A percentile compares a stretch with the other conserved stretches of the same genome.
phyloP scores from a whole-genome alignment of 2,329 filamentous ascomycete species.

The Pseudogymnoascus destructans region DNA sequence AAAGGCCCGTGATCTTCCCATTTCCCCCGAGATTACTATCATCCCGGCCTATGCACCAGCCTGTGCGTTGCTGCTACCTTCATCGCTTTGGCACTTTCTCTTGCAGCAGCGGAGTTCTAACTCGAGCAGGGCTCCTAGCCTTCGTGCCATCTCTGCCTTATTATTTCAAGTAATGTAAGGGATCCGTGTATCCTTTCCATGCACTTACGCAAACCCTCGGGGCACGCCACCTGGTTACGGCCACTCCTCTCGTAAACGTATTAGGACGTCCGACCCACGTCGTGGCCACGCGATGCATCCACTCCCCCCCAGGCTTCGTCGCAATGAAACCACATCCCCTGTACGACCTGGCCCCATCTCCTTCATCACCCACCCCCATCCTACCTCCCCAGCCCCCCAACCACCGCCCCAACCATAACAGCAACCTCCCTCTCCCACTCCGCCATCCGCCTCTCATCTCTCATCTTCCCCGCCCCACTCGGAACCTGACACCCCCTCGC shows the following conservation, averaged over 20 bases:
- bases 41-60: neutral
- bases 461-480: conserved; percentile 53
- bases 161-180: neutral
- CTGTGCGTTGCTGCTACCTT: neutral
- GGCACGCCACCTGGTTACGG: neutral
- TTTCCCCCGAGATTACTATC: neutral
- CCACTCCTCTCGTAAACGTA: neutral
- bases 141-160: neutral
- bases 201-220: neutral
- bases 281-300: too few relatives aligned
- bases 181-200: neutral
- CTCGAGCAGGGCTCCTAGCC: neutral
- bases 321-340: neutral
- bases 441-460: conserved; percentile 36
- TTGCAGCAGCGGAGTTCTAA: neutral
- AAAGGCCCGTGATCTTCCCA: too few relatives aligned
- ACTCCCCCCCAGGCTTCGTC: neutral
- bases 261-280: neutral
- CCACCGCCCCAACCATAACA: conserved; percentile 82
- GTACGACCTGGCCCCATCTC: neutral
- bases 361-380: conserved; percentile 3
- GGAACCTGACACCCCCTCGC: conserved; percentile 61
- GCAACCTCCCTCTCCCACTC: conserved; percentile 85
- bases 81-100: neutral
- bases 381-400: conserved; percentile 28